Percentiles rank a stretch among this genome's conserved stretches.
These are phyloP conservation scores for Actinidia chinensis DNA, from an alignment of 179 eudicot genomes.

Conservation along the genomic window DNA sequence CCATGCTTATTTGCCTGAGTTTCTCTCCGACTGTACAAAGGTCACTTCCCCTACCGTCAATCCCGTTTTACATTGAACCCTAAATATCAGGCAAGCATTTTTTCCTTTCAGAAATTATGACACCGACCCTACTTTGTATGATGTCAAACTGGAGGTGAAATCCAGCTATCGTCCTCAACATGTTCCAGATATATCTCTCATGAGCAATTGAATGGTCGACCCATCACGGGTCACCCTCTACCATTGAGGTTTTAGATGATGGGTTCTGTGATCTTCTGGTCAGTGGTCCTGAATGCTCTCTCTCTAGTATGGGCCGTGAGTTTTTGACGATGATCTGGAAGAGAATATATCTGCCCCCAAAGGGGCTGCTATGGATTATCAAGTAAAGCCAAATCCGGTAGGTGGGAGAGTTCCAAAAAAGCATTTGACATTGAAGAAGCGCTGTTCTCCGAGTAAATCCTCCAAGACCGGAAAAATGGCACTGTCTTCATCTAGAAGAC, in stretches of 20 bases:
- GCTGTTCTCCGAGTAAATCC: constrained; percentile 31
- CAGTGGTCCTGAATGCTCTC: constrained; percentile 25
- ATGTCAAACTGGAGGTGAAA: constrained; percentile 67
- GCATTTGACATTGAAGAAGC: constrained; percentile 32
- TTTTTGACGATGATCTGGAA: constrained; percentile 16
- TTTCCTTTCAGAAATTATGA: constrained; percentile 27
- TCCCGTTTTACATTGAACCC: constrained; percentile 44
- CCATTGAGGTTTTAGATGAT: constrained; percentile 64
- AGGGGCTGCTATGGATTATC: constrained; percentile 19
- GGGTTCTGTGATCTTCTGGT: constrained; percentile 47
- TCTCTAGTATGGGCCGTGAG: constrained; percentile 38
- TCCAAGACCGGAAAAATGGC: constrained; percentile 50
- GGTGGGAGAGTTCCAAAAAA: constrained; percentile 27
- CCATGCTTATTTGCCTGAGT: constrained; percentile 24
- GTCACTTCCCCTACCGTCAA: constrained; percentile 43
- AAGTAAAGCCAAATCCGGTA: constrained; percentile 25
- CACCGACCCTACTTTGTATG: constrained; percentile 38
- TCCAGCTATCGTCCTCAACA: constrained; percentile 56
- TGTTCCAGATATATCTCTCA: constrained; percentile 80
- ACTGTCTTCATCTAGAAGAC: constrained; percentile 55
- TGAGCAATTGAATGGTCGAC: constrained; percentile 64
- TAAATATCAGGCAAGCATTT: constrained; percentile 38
- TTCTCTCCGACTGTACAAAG: constrained; percentile 31
- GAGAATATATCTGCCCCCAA: constrained; percentile 25
- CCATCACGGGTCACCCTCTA: constrained; percentile 70